phyloP scores from a whole-genome alignment of 2,329 filamentous ascomycete genomes.

The Cyanodermella asteris region DNA sequence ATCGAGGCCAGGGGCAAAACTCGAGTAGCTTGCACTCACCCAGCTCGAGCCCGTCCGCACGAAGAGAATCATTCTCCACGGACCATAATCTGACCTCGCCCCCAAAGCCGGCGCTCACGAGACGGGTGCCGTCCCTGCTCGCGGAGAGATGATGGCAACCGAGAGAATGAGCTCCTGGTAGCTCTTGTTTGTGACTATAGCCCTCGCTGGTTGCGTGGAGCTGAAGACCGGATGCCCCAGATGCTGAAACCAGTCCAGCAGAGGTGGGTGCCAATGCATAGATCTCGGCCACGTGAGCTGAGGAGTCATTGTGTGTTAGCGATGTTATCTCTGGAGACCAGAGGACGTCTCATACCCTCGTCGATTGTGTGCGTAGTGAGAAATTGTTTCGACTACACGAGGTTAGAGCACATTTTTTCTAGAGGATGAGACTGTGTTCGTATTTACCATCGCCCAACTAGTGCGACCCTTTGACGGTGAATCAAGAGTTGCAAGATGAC shows the following conservation, averaged over 20 bases:
- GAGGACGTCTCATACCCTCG: slow-evolving; percentile 43
- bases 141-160: slow-evolving; percentile 80
- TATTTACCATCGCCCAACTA: too few relatives aligned
- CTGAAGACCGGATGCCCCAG: slow-evolving; percentile 62
- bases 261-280: slow-evolving; percentile 61
- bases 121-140: slow-evolving; percentile 43
- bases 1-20: background rate
- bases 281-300: slow-evolving; percentile 67
- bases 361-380: slow-evolving; percentile 80
- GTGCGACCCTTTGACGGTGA: too few relatives aligned
- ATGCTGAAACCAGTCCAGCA: slow-evolving; percentile 56
- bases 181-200: slow-evolving; percentile 58
- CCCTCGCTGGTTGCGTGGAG: slow-evolving; percentile 54
- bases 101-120: slow-evolving; percentile 70
- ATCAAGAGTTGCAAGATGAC: too few relatives aligned
- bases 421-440: too few relatives aligned
- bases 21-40: too few relatives aligned
- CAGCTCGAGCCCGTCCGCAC: too few relatives aligned
- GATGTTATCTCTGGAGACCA: background rate
- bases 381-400: slow-evolving; percentile 85
- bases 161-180: slow-evolving; percentile 60
- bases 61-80: too few relatives aligned
- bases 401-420: too few relatives aligned
- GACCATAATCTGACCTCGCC: slow-evolving; percentile 76
- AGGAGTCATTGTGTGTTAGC: background rate